phyloP scores from a whole-genome alignment of 805 yeast species.

The Saturnispora serradocipensis region DNA sequence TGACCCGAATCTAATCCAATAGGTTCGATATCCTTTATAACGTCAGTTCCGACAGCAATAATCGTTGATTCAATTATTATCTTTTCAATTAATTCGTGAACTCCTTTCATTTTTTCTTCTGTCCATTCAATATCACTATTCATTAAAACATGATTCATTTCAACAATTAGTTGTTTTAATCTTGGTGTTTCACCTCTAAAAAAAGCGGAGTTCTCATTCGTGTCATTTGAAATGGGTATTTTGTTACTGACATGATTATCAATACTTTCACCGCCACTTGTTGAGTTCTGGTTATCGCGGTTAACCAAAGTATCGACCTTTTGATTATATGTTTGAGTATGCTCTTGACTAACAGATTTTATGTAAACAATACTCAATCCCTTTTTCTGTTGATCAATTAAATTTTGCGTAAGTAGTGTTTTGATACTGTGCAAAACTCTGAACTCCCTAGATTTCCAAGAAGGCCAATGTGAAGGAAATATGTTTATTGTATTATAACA shows the following conservation, averaged over 20 bases:
- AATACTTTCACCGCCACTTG: neutral
- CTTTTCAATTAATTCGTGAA: neutral
- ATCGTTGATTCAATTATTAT: neutral
- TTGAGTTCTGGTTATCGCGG: neutral
- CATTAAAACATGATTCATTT: neutral
- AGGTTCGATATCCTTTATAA: neutral
- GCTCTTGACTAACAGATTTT: neutral
- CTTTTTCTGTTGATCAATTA: neutral
- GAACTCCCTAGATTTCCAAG: constrained; percentile 6
- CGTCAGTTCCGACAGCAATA: neutral
- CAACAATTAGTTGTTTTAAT: neutral
- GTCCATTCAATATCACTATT: constrained; percentile 1
- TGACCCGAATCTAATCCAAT: constrained; percentile 1
- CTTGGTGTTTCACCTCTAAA: neutral
- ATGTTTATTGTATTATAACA: neutral
- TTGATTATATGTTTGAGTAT: neutral
- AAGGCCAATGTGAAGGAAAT: constrained; percentile 2
- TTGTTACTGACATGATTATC: neutral
- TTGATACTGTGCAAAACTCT: constrained; percentile 5
- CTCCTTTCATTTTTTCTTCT: neutral
- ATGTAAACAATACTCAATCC: neutral
- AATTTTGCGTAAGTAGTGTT: neutral
- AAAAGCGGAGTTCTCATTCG: neutral
- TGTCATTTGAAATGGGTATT: neutral
- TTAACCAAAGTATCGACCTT: neutral